Conservation (phyloP, 169 alveolate species). For the Plasmodium yoelii region DNA sequence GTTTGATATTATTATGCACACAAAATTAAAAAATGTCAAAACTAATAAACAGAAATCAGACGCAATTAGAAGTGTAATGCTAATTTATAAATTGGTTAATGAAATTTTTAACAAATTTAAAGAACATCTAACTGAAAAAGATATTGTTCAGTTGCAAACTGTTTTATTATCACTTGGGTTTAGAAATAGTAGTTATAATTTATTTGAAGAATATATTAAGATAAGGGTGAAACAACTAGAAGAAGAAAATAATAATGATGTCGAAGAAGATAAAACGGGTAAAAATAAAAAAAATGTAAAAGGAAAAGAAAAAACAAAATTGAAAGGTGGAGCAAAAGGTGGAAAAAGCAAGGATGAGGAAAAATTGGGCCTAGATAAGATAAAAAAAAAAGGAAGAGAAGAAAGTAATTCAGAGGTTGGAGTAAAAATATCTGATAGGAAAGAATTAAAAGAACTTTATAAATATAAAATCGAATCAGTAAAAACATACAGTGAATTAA, state of each 20-base stretch:
- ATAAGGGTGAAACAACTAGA: conserved; percentile 57
- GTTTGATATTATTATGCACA: conserved; percentile 67
- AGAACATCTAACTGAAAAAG: conserved; percentile 61
- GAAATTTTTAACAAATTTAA: conserved; percentile 73
- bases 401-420: conserved; percentile 34
- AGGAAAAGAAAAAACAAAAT: conserved; percentile 58
- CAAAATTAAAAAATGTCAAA: conserved; percentile 68
- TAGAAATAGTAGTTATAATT: conserved; percentile 82
- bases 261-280: conserved; percentile 34
- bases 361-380: background rate
- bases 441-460: conserved; percentile 24
- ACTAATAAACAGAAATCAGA: conserved; percentile 62
- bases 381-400: conserved; percentile 61
- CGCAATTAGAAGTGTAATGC: conserved; percentile 63
- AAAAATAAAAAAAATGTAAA: conserved; percentile 47
- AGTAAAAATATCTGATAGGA: background rate
- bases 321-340: conserved; percentile 71
- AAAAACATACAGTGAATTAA: conserved; percentile 42
- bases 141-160: conserved; percentile 67
- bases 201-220: conserved; percentile 81
- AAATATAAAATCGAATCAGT: conserved; percentile 43
- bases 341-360: conserved; percentile 57
- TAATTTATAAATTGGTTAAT: conserved; percentile 50
- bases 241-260: conserved; percentile 24
- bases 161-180: conserved; percentile 75